Conservation (phyloP, 1,139 yeast genomes). For the Lodderomyces elongisporus region DNA sequence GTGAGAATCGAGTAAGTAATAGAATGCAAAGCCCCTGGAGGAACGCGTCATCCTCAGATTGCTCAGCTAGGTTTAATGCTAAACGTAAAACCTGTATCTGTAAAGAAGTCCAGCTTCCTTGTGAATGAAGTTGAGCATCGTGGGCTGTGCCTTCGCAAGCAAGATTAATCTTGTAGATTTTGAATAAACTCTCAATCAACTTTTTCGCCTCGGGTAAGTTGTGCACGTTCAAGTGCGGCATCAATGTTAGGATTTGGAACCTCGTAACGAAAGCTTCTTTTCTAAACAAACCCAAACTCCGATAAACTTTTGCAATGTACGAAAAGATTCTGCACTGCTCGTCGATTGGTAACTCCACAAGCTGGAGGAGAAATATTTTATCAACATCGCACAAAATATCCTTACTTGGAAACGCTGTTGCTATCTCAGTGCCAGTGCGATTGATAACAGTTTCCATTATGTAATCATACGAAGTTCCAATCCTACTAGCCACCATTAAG, state of each 20-base stretch:
- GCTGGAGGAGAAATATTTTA: slow-evolving; percentile 35
- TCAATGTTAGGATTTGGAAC: slow-evolving; percentile 48
- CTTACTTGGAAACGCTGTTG: slow-evolving; percentile 19
- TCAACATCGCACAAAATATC: slow-evolving; percentile 52
- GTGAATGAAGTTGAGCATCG: slow-evolving; percentile 18
- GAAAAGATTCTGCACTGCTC: slow-evolving; percentile 62
- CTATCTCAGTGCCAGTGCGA: slow-evolving; percentile 1
- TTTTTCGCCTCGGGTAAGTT: slow-evolving; percentile 13
- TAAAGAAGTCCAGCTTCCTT: slow-evolving; percentile 48
- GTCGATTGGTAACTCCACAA: slow-evolving; percentile 40
- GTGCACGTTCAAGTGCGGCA: slow-evolving; percentile 31
- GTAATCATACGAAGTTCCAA: slow-evolving; percentile 14
- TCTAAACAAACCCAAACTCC: slow-evolving; percentile 55
- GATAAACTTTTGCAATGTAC: slow-evolving; percentile 61
- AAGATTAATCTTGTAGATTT: slow-evolving; percentile 36
- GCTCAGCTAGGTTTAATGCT: slow-evolving; percentile 52
- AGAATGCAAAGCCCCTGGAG: slow-evolving; percentile 46
- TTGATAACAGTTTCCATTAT: not conserved
- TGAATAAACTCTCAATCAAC: slow-evolving; percentile 36
- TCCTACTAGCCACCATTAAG: slow-evolving; percentile 51
- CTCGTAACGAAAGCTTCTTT: slow-evolving; percentile 69
- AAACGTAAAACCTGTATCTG: slow-evolving; percentile 55
- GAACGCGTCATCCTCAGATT: slow-evolving; percentile 42
- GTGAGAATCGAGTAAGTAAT: slow-evolving; percentile 51
- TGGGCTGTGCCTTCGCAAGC: slow-evolving; percentile 23